Evolutionary conservation across 192 early-diverging fungal genomes (phyloP), one percentile per base, ranked within the genome.

Genomic region (Entophlyctis luteolus): DNA sequence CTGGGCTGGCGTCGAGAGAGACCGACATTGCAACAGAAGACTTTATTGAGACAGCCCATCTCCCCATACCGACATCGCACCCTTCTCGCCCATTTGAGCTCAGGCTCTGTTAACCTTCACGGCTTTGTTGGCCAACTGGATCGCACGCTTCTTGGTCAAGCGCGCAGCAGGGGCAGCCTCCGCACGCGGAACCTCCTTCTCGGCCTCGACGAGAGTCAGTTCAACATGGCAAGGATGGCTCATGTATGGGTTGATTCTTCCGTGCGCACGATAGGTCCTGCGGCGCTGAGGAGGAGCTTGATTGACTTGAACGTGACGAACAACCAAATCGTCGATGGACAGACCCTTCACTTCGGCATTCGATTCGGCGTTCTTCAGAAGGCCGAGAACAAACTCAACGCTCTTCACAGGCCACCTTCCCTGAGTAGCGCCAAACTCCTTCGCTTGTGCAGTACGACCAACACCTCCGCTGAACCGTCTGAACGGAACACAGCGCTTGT

Each of bases 371-470:
- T 97, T 98, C 89, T 93, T 90, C 75, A 98, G 86, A 62, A 98
- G 90, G 60, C 89, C 91, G 62, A 91, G 76, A 59, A 98, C 79
- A 79, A 93, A 95, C 86, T 95, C 89, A 82, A 82, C 87, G 78
- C 89, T 91, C 92, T 98, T 98, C 76, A 79, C 87, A 80, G 96
- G 96, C 96, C 96, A 98, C 82, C 96, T 91, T 70, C 84, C 94
- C 75, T 88, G 86, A 55, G 93, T 90, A 53, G 88, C 85, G 65
- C 89, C 89, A 79, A 92, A 93, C 52, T 83, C 87, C 89, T 96
- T 96, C 76, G 89, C 96, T 88, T 98, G 96, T 55, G 94, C 93
- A 71, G 89, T 90, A 70, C 96, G 93, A 66, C 96, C 96, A 68
- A 95, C 88, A 87, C 96, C 96, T 66, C 94, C 92, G 79, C 90